Evolutionary conservation across 140 eudicot species (phyloP).

Genomic region (Oenanthe javanica): DNA sequence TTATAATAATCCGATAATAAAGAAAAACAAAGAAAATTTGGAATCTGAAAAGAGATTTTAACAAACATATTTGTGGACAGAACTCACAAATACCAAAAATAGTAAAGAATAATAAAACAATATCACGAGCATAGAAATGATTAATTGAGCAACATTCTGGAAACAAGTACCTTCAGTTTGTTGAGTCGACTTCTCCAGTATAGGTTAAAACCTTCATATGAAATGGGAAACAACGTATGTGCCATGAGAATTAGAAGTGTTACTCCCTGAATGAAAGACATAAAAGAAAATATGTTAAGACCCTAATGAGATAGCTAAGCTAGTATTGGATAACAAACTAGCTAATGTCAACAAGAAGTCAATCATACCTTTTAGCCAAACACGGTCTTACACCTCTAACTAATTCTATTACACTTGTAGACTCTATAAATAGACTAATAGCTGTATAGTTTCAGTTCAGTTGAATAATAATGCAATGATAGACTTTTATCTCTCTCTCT

Average conservation of each 20-base stretch:
- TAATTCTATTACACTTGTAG: no score
- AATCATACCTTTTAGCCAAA: no score
- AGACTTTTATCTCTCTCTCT: no score
- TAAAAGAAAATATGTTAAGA: background rate
- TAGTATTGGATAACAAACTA: no score
- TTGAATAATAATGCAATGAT: no score
- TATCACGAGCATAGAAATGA: background rate
- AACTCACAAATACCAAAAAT: background rate
- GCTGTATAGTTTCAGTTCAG: no score
- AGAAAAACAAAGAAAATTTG: background rate
- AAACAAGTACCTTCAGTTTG: slow-evolving; percentile 58
- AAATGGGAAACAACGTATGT: slow-evolving; percentile 61
- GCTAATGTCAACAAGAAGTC: no score
- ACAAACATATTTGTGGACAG: background rate
- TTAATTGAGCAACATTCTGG: slow-evolving; percentile 7
- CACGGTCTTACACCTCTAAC: no score
- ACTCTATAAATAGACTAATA: no score
- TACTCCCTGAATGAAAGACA: slow-evolving; percentile 51
- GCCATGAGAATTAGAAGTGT: slow-evolving; percentile 60
- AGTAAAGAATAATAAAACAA: background rate
- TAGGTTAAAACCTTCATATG: slow-evolving; percentile 59
- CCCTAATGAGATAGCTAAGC: no score
- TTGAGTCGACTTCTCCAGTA: slow-evolving; percentile 70
- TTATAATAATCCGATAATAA: background rate
- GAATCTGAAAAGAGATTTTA: background rate